Conservation (phyloP, 441 rosid genomes). For the Erysimum pusillum region DNA sequence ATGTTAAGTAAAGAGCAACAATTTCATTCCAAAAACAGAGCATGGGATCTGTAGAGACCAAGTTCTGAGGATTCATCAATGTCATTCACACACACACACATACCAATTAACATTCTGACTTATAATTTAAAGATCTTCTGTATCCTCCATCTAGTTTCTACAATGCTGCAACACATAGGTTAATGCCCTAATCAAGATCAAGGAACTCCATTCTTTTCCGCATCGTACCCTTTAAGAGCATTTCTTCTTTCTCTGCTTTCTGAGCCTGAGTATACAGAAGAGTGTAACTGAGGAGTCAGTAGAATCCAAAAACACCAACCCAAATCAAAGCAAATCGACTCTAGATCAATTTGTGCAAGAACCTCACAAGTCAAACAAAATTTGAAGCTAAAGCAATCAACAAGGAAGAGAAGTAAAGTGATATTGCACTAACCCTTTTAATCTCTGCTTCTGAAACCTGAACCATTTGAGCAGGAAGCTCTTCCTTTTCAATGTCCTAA, state of each 20-base stretch:
- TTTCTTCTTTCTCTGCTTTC: conserved; percentile 80
- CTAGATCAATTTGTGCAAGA: not conserved
- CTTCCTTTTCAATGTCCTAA: conserved; percentile 72
- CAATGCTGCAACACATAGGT: conserved; percentile 16
- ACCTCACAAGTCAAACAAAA: conserved; percentile 1
- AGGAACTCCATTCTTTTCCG: conserved; percentile 88
- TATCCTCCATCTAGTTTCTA: conserved; percentile 31
- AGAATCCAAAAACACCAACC: conserved; percentile 15
- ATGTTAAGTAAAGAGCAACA: conserved; percentile 2
- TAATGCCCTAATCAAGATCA: conserved; percentile 65
- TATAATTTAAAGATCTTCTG: not conserved
- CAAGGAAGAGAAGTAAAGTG: conserved; percentile 1
- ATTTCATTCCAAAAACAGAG: conserved; percentile 24
- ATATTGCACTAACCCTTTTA: conserved; percentile 54
- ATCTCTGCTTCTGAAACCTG: conserved; percentile 65
- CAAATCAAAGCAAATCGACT: not conserved
- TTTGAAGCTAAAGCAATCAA: conserved; percentile 9
- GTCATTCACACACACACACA: conserved; percentile 12
- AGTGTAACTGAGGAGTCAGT: conserved; percentile 10
- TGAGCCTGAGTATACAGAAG: conserved; percentile 60
- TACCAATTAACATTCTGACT: conserved; percentile 20
- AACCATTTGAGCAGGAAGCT: conserved; percentile 73
- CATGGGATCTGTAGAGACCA: not conserved
- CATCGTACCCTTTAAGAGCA: conserved; percentile 76
- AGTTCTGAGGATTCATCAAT: conserved; percentile 1